These are phyloP conservation scores for Macadamia integrifolia DNA, from an alignment of 164 flowering plant species.

Conservation along the genomic window DNA sequence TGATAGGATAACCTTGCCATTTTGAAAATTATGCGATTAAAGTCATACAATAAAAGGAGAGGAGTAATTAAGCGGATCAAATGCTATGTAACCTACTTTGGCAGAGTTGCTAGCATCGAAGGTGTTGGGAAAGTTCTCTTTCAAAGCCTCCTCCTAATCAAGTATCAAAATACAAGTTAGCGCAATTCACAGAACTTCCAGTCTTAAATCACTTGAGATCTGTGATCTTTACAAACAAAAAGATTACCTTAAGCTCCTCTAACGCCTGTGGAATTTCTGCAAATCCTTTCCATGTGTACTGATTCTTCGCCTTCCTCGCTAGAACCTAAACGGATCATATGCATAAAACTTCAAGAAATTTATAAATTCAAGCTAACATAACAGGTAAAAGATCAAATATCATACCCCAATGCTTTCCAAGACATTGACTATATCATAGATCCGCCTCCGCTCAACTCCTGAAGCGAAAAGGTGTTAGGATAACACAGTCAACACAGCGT, in stretches of 20 bases:
- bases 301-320: constrained; percentile 75
- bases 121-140: constrained; percentile 19
- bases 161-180: constrained; percentile 5
- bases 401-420: constrained; percentile 94
- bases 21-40: neutral
- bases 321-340: constrained; percentile 46
- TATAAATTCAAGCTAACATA: neutral
- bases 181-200: neutral
- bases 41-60: neutral
- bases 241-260: constrained; percentile 54
- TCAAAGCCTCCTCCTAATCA: constrained; percentile 56
- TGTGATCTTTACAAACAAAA: neutral
- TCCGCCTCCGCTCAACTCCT: constrained; percentile 98
- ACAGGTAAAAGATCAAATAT: neutral
- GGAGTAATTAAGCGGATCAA: neutral
- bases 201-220: neutral
- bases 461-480: constrained; percentile 10
- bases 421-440: constrained; percentile 94
- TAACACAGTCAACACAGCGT: neutral
- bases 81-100: constrained; percentile 35
- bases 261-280: constrained; percentile 66
- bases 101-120: constrained; percentile 13
- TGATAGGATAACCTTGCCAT: neutral
- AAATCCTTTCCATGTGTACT: constrained; percentile 85
- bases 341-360: neutral